Percentiles rank a stretch among this genome's conserved stretches.
These are phyloP conservation scores for Neurospora sp. DNA, from an alignment of 495 filamentous ascomycete species.

Conservation along the genomic window DNA sequence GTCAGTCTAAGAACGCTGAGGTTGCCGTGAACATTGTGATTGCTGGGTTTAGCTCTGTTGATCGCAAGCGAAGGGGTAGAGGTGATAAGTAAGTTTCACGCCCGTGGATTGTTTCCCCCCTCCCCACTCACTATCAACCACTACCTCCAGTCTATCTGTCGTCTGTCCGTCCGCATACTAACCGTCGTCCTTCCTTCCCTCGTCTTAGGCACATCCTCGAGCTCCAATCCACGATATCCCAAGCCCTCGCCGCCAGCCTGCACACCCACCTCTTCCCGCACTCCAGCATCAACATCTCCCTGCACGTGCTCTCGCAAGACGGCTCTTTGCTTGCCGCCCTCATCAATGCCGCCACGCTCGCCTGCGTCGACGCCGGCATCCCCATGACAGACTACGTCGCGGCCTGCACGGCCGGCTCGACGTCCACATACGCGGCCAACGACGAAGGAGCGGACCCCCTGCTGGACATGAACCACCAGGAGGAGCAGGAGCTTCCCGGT, in stretches of 20 bases:
- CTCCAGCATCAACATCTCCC: constrained; percentile 67
- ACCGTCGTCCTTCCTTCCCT: background rate
- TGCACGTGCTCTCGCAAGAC: constrained; percentile 86
- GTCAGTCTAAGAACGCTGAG: constrained; percentile 41
- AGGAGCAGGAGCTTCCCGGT: constrained; percentile 85
- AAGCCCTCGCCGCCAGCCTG: constrained; percentile 61
- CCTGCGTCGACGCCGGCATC: constrained; percentile 86
- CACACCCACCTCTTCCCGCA: constrained; percentile 86
- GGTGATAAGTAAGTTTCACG: constrained; percentile 57
- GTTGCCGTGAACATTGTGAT: constrained; percentile 76
- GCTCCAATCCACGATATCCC: constrained; percentile 64
- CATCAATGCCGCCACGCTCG: constrained; percentile 85
- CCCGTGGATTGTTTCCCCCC: background rate
- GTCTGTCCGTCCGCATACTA: background rate
- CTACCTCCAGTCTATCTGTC: background rate
- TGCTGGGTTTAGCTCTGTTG: constrained; percentile 79
- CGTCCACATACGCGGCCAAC: constrained; percentile 50
- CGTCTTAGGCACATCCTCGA: constrained; percentile 60
- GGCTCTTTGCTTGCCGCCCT: constrained; percentile 82
- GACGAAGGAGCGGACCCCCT: constrained; percentile 73
- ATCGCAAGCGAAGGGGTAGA: constrained; percentile 64
- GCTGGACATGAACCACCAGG: constrained; percentile 73
- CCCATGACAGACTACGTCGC: constrained; percentile 86
- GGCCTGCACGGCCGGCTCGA: constrained; percentile 81
- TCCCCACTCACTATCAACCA: background rate